Evolutionary conservation across 2,329 filamentous ascomycete species (phyloP).

Genomic region (Arthrobotrys iridis): DNA sequence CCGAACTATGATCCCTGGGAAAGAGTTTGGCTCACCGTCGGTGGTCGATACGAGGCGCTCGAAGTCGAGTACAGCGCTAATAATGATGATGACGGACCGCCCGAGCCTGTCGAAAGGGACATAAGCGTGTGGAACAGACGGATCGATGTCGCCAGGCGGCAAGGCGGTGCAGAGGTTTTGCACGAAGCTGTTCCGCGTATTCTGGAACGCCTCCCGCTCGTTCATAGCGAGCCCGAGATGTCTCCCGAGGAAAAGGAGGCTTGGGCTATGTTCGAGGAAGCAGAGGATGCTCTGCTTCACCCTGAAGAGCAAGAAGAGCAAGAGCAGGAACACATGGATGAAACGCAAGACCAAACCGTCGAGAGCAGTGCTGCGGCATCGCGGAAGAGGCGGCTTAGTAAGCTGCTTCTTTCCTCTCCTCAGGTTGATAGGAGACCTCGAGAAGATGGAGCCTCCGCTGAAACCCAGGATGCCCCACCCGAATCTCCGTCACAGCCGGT

Average conservation of each 20-base stretch:
- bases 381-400: slow-evolving; percentile 86
- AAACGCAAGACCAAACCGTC: slow-evolving; percentile 61
- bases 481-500: slow-evolving; percentile 37
- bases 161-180: slow-evolving; percentile 45
- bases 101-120: slow-evolving; percentile 33
- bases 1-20: slow-evolving; percentile 50
- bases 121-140: slow-evolving; percentile 47
- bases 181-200: slow-evolving; percentile 50
- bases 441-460: slow-evolving; percentile 75
- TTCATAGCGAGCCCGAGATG: slow-evolving; percentile 54
- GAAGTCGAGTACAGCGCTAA: slow-evolving; percentile 44
- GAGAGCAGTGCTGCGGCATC: slow-evolving; percentile 88
- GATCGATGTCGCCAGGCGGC: slow-evolving; percentile 51
- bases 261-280: slow-evolving; percentile 58
- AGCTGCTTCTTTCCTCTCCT: slow-evolving; percentile 67
- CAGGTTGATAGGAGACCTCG: slow-evolving; percentile 61
- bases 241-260: slow-evolving; percentile 56
- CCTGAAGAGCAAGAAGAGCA: slow-evolving; percentile 62
- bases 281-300: slow-evolving; percentile 49
- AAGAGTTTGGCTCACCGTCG: slow-evolving; percentile 62
- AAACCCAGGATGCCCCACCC: slow-evolving; percentile 70
- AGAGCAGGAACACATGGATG: slow-evolving; percentile 59
- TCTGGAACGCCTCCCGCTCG: slow-evolving; percentile 54
- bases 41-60: slow-evolving; percentile 59
- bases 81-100: slow-evolving; percentile 35